These are phyloP conservation scores for Pseudocercospora fuligena DNA, from an alignment of 2,329 filamentous ascomycete species.

Conservation along the genomic window DNA sequence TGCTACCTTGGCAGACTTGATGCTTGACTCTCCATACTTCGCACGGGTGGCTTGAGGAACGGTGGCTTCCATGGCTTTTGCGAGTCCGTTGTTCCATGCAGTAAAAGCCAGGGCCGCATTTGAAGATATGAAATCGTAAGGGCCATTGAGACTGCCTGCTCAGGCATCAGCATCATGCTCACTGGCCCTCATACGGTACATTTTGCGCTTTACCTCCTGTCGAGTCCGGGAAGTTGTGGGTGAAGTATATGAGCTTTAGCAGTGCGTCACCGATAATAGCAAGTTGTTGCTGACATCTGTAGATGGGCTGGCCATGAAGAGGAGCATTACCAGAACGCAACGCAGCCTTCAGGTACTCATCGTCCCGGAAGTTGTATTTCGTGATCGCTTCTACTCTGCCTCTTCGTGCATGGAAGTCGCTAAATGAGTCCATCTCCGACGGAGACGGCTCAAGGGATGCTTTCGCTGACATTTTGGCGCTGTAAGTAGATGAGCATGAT, in stretches of 20 bases:
- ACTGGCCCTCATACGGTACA: neutral
- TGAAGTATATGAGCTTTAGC: neutral
- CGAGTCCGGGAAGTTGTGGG: neutral
- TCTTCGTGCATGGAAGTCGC: neutral
- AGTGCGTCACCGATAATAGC: neutral
- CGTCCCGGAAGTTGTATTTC: neutral
- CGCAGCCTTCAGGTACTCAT: neutral
- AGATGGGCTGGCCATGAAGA: constrained; percentile 1
- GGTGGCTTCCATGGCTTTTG: neutral
- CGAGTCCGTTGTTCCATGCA: neutral
- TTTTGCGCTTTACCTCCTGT: neutral
- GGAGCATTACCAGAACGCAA: neutral
- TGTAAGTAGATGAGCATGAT: neutral
- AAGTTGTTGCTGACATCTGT: neutral
- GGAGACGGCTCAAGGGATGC: neutral
- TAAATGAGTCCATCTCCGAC: neutral
- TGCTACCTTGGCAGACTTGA: neutral
- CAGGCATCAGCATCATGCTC: neutral
- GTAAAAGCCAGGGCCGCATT: neutral
- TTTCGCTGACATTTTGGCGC: neutral
- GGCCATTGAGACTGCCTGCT: constrained; percentile 1
- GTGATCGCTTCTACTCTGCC: neutral
- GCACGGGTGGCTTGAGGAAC: neutral
- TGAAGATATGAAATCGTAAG: neutral
- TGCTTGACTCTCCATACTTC: neutral